Evolutionary conservation across 257 asterid species (phyloP).

Genomic region (Knoxia roxburghii): DNA sequence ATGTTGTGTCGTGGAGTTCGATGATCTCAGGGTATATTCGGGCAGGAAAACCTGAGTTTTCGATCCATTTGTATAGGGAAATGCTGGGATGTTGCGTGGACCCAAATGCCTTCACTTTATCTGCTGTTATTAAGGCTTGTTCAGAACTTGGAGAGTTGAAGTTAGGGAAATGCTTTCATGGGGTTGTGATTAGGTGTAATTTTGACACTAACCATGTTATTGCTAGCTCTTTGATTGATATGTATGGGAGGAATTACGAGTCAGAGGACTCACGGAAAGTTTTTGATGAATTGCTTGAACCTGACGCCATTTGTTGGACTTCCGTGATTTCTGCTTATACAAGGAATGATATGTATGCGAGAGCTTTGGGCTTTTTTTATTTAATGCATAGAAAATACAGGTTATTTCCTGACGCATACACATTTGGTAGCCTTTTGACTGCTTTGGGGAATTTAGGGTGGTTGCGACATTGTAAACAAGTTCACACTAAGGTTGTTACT

Average conservation of each 20-base stretch:
- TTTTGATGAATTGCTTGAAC: constrained; percentile 73
- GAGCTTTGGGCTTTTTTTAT: constrained; percentile 54
- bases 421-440: constrained; percentile 69
- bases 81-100: constrained; percentile 52
- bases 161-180: constrained; percentile 55
- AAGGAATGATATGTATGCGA: constrained; percentile 55
- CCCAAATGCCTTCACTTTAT: constrained; percentile 57
- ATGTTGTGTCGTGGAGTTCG: constrained; percentile 83
- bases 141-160: constrained; percentile 39
- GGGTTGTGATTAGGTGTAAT: constrained; percentile 46
- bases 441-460: constrained; percentile 78
- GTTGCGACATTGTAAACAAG: constrained; percentile 60
- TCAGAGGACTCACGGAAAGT: constrained; percentile 32
- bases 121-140: constrained; percentile 70
- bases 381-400: constrained; percentile 37
- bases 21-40: constrained; percentile 75
- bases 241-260: constrained; percentile 62
- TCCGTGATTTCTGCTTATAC: constrained; percentile 67
- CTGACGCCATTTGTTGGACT: constrained; percentile 79
- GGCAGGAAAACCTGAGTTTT: constrained; percentile 32
- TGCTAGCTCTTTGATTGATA: constrained; percentile 64
- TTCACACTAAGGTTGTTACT: constrained; percentile 44
- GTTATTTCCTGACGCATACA: constrained; percentile 48
- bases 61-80: constrained; percentile 37
- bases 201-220: constrained; percentile 48